A percentile compares a stretch with the other conserved stretches of the same genome.
Evolutionary conservation across 345 rosid species (phyloP).

Genomic region (Luvunga scandens): DNA sequence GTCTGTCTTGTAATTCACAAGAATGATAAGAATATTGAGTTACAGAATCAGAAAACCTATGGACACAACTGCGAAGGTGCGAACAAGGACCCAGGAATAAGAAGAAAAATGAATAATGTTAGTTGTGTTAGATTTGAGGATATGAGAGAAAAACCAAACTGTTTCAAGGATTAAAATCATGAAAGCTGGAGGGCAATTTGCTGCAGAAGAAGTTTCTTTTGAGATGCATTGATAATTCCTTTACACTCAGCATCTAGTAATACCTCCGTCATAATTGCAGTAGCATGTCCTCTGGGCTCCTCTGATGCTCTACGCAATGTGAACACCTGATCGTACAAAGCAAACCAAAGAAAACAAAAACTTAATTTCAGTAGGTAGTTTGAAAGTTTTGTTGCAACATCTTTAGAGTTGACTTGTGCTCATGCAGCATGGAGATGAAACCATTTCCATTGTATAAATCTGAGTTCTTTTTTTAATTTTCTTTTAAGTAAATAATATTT

Average conservation of each 20-base stretch:
- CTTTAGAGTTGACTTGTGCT: background rate
- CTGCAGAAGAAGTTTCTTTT: constrained; percentile 55
- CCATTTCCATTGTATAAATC: no score
- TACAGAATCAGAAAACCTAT: background rate
- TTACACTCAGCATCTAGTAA: constrained; percentile 65
- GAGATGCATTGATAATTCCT: constrained; percentile 61
- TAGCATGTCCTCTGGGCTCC: constrained; percentile 65
- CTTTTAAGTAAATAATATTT: no score
- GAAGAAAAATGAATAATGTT: background rate
- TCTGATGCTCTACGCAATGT: constrained; percentile 63
- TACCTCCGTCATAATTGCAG: constrained; percentile 65
- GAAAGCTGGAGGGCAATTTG: constrained; percentile 61
- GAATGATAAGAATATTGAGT: background rate
- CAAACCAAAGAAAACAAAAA: background rate
- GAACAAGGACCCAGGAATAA: background rate
- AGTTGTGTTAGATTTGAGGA: background rate
- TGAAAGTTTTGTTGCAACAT: background rate
- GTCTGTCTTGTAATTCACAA: background rate
- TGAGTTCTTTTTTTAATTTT: no score
- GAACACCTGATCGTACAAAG: constrained; percentile 41
- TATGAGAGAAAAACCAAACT: background rate
- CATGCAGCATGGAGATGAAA: background rate
- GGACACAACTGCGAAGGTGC: background rate
- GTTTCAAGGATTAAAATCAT: background rate
- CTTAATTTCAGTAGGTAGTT: background rate